A percentile compares a stretch with the other conserved stretches of the same genome.
These are phyloP conservation scores for Wickerhamiella brachini DNA, from an alignment of 805 yeast species.

Conservation along the genomic window DNA sequence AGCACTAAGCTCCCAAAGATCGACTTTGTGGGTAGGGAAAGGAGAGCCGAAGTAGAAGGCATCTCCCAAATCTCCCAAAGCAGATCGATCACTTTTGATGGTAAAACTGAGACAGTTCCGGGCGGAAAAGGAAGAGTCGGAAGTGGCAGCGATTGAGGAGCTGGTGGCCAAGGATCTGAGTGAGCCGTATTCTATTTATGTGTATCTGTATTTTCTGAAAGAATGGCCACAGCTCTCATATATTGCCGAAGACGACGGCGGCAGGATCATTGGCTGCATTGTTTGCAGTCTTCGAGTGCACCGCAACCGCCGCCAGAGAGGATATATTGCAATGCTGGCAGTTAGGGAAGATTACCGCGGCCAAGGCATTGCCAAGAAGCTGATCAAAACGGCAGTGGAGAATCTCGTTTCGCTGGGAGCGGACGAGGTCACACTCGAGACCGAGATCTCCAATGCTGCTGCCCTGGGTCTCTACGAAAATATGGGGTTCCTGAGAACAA, in stretches of 20 bases:
- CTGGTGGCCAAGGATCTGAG: conserved; percentile 64
- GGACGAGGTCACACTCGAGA: conserved; percentile 87
- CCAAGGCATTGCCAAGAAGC: conserved; percentile 62
- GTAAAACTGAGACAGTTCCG: conserved; percentile 8
- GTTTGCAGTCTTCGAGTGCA: conserved; percentile 74
- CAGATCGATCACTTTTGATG: background rate
- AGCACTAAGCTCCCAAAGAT: too few relatives aligned
- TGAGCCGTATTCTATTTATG: conserved; percentile 90
- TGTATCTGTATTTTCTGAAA: conserved; percentile 76
- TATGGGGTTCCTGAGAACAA: conserved; percentile 60
- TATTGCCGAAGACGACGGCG: conserved; percentile 27
- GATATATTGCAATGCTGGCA: conserved; percentile 94
- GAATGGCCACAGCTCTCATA: conserved; percentile 83
- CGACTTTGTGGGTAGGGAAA: too few relatives aligned
- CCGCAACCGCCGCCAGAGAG: conserved; percentile 58
- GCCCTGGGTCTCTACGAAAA: conserved; percentile 60
- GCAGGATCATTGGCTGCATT: conserved; percentile 52
- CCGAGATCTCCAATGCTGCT: conserved; percentile 68
- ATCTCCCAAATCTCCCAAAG: background rate
- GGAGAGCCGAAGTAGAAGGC: background rate
- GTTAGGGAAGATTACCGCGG: conserved; percentile 63
- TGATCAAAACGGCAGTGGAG: conserved; percentile 49
- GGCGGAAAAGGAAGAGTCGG: conserved; percentile 18
- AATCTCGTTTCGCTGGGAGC: conserved; percentile 51
- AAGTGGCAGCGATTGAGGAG: conserved; percentile 23